Percentiles rank a stretch among this genome's conserved stretches.
Evolutionary conservation across 1,284 basidiomycete genomes (phyloP).

Genomic region (Trichosporon faecale): DNA sequence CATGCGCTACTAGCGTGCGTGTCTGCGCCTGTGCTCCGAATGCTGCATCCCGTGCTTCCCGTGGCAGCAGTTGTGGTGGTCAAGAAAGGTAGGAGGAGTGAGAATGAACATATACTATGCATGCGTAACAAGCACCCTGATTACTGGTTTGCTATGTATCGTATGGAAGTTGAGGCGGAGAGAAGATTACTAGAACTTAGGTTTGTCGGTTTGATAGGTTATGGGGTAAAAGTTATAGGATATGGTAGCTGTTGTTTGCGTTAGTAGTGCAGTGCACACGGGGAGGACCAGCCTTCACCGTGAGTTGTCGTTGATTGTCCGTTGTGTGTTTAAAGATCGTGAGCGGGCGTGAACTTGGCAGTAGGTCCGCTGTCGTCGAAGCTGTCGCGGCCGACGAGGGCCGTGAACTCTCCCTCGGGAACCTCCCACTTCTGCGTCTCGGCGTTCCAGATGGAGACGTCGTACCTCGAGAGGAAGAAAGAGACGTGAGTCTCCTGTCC

Average conservation of each 20-base stretch:
- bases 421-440: constrained; percentile 48
- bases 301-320: constrained; percentile 2
- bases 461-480: constrained; percentile 50
- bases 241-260: constrained; percentile 1
- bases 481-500: constrained; percentile 39
- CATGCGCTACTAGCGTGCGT: background rate
- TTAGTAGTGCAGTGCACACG: background rate
- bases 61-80: background rate
- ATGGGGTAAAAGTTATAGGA: background rate
- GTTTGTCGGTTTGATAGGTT: background rate
- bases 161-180: background rate
- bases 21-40: background rate
- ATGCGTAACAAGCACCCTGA: background rate
- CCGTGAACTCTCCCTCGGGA: constrained; percentile 47
- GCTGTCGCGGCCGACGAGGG: constrained; percentile 36
- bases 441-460: constrained; percentile 53
- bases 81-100: background rate
- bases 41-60: background rate
- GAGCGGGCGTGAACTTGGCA: constrained; percentile 21
- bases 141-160: background rate
- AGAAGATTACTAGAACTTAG: constrained; percentile 3
- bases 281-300: constrained; percentile 7
- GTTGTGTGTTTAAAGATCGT: constrained; percentile 9
- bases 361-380: constrained; percentile 21
- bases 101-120: background rate